Conservation (phyloP, 1,284 basidiomycete species). For the Heterobasidion parviporum region DNA sequence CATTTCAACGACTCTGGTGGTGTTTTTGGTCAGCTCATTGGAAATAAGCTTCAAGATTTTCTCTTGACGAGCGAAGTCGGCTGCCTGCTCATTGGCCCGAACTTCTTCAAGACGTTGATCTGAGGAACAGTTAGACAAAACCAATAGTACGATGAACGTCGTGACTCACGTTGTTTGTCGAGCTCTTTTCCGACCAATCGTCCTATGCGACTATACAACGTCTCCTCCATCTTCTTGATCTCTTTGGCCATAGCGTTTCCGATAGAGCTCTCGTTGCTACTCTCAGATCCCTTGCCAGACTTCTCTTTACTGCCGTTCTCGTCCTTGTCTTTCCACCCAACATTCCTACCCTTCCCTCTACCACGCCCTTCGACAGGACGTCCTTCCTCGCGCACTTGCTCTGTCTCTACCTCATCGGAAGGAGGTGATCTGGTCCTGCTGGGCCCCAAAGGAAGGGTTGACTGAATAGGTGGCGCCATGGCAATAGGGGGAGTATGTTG, state of each 20-base stretch:
- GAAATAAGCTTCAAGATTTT: slow-evolving; percentile 81
- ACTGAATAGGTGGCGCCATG: slow-evolving; percentile 14
- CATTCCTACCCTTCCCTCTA: slow-evolving; percentile 44
- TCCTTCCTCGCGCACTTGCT: slow-evolving; percentile 49
- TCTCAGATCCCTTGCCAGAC: slow-evolving; percentile 32
- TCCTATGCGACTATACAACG: slow-evolving; percentile 61
- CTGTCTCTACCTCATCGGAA: slow-evolving; percentile 63
- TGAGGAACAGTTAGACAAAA: slow-evolving; percentile 19
- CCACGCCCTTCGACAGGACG: slow-evolving; percentile 25
- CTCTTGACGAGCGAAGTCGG: slow-evolving; percentile 76
- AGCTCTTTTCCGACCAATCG: slow-evolving; percentile 75
- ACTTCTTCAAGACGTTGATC: slow-evolving; percentile 77
- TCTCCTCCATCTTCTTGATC: slow-evolving; percentile 76
- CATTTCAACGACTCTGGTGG: slow-evolving; percentile 75
- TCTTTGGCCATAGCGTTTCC: slow-evolving; percentile 56
- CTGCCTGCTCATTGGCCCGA: slow-evolving; percentile 63
- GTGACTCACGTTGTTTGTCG: slow-evolving; percentile 69
- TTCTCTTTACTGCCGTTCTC: slow-evolving; percentile 23
- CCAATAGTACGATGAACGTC: slow-evolving; percentile 11
- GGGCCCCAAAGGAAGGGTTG: slow-evolving; percentile 20
- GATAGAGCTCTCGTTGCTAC: slow-evolving; percentile 43
- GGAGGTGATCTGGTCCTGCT: slow-evolving; percentile 55
- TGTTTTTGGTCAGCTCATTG: slow-evolving; percentile 75
- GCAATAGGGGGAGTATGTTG: slow-evolving; percentile 22
- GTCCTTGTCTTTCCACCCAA: slow-evolving; percentile 50